Conservation (phyloP, 768 basidiomycete genomes). For the Phlegmacium glaucopus region DNA sequence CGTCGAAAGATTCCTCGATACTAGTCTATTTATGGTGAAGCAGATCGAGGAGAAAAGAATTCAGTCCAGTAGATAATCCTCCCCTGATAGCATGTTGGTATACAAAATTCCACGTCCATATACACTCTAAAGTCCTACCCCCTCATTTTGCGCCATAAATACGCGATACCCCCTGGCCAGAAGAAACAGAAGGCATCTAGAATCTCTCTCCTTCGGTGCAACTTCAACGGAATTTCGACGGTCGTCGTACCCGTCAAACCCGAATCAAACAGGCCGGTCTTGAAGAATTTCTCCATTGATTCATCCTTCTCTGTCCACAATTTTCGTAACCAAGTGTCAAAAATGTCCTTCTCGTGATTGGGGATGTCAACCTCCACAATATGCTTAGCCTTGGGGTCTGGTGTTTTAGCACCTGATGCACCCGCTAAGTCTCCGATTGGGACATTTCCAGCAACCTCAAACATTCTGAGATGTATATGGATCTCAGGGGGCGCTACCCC, state of each 20-base stretch:
- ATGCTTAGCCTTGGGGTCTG: slow-evolving; percentile 24
- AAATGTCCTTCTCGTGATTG: slow-evolving; percentile 54
- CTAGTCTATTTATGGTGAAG: slow-evolving; percentile 77
- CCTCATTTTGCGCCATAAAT: slow-evolving; percentile 43
- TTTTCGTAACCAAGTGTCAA: slow-evolving; percentile 80
- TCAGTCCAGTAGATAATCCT: slow-evolving; percentile 14
- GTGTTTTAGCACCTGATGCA: slow-evolving; percentile 26
- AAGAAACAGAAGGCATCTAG: slow-evolving; percentile 72
- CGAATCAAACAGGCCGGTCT: slow-evolving; percentile 43
- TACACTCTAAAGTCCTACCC: slow-evolving; percentile 16
- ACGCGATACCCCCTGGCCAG: slow-evolving; percentile 50
- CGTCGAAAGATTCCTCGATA: slow-evolving; percentile 89
- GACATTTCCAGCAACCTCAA: slow-evolving; percentile 61
- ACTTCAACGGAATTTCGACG: slow-evolving; percentile 56
- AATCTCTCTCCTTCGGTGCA: slow-evolving; percentile 53
- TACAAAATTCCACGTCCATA: slow-evolving; percentile 12
- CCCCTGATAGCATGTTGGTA: slow-evolving; percentile 9
- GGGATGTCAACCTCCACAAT: slow-evolving; percentile 48
- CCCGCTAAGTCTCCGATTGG: slow-evolving; percentile 62
- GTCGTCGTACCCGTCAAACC: slow-evolving; percentile 18
- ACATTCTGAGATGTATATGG: slow-evolving; percentile 84
- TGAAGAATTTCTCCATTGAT: slow-evolving; percentile 64
- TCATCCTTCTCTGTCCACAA: slow-evolving; percentile 87
- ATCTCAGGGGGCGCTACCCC: slow-evolving; percentile 80
- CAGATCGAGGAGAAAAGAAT: slow-evolving; percentile 48